These are phyloP conservation scores for Taiwanofungus camphoratus DNA, from an alignment of 1,284 basidiomycete genomes.

Conservation along the genomic window DNA sequence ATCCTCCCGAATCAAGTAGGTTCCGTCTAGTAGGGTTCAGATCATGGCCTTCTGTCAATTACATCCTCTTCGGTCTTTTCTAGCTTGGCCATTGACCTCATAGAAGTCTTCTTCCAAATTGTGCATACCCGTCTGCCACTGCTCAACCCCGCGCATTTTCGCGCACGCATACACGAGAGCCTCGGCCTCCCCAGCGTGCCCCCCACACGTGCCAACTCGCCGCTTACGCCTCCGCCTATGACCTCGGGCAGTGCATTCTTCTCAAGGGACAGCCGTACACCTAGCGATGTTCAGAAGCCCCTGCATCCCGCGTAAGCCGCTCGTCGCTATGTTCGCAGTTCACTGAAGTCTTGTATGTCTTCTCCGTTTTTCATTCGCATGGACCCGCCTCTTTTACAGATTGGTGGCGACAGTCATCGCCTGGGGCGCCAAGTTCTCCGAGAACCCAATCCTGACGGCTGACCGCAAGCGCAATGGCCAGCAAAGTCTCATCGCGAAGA, in stretches of 20 bases:
- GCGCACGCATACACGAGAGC: slow-evolving; percentile 57
- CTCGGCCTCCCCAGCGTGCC: slow-evolving; percentile 27
- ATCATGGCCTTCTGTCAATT: too few species aligned
- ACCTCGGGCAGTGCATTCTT: slow-evolving; percentile 1
- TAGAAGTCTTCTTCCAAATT: slow-evolving; percentile 87
- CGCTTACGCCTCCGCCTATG: slow-evolving; percentile 3
- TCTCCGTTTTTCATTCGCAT: too few species aligned
- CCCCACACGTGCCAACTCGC: slow-evolving; percentile 16
- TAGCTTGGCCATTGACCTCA: slow-evolving; percentile 82
- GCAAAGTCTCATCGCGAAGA: slow-evolving; percentile 73
- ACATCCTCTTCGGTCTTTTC: too few species aligned
- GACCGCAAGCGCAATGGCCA: slow-evolving; percentile 70
- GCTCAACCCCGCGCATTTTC: slow-evolving; percentile 73
- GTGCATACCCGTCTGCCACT: slow-evolving; percentile 80
- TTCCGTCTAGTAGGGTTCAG: too few species aligned
- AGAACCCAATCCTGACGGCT: slow-evolving; percentile 73
- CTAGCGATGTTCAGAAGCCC: slow-evolving; percentile 15
- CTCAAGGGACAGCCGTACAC: slow-evolving; percentile 11
- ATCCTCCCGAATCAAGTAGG: slow-evolving; percentile 70
- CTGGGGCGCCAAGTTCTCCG: slow-evolving; percentile 90
- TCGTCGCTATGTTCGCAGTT: background rate
- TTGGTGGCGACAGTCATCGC: slow-evolving; percentile 86
- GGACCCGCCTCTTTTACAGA: slow-evolving; percentile 14
- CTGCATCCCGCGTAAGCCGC: slow-evolving; percentile 21
- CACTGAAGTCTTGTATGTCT: too few species aligned